phyloP scores from a whole-genome alignment of 345 rosid species.

The Leavenworthia alabamica region DNA sequence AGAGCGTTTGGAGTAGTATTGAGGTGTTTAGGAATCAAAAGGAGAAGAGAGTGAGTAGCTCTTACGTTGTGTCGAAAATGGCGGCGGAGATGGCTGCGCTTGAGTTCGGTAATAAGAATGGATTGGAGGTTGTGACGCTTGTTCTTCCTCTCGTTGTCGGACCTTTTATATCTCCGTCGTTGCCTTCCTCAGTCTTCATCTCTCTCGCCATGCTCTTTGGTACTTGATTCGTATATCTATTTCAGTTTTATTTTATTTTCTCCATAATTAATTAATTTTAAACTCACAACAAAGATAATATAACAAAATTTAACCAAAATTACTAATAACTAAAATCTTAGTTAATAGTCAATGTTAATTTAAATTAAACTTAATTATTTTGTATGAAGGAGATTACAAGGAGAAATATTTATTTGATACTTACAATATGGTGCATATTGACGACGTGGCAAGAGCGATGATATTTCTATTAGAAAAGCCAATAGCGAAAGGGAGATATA shows the following conservation, averaged over 20 bases:
- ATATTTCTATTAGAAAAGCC: conserved; percentile 46
- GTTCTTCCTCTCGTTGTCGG: conserved; percentile 42
- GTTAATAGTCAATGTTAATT: too few relatives aligned
- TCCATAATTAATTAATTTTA: neutral
- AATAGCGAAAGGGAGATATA: conserved; percentile 47
- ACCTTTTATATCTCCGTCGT: conserved; percentile 42
- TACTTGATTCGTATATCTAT: neutral
- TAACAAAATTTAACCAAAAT: too few relatives aligned
- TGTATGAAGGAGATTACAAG: conserved; percentile 22
- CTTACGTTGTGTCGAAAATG: conserved; percentile 37
- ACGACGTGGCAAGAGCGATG: conserved; percentile 50
- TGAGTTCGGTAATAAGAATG: conserved; percentile 35
- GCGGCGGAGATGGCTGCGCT: conserved; percentile 38
- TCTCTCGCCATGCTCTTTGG: conserved; percentile 35
- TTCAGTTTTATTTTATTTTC: neutral
- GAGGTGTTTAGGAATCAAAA: conserved; percentile 28
- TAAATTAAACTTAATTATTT: too few relatives aligned
- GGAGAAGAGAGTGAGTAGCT: conserved; percentile 23
- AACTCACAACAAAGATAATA: neutral
- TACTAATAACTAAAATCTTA: too few relatives aligned
- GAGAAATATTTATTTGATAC: conserved; percentile 22
- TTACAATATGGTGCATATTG: conserved; percentile 40
- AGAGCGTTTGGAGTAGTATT: conserved; percentile 29
- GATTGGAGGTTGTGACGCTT: conserved; percentile 40
- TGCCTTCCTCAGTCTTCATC: conserved; percentile 37